A percentile compares a stretch with the other conserved stretches of the same genome.
Evolutionary conservation across 2,329 filamentous ascomycete species (phyloP).

Genomic region (Diaporthe ampelina): DNA sequence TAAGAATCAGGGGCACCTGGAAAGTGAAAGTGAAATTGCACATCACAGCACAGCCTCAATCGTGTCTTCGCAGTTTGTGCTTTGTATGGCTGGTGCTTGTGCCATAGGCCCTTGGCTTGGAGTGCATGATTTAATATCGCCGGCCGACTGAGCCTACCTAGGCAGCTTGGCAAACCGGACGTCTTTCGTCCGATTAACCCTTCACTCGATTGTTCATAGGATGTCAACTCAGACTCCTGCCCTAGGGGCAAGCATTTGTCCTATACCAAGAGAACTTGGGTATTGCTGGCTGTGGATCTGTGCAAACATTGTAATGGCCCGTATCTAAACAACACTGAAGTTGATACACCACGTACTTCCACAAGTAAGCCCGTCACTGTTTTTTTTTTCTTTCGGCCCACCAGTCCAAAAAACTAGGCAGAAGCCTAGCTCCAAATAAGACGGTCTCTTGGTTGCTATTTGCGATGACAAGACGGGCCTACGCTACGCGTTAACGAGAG

Average conservation of each 20-base stretch:
- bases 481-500: neutral
- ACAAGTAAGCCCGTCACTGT: neutral
- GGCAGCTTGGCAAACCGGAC: neutral
- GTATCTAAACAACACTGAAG: too few relatives aligned
- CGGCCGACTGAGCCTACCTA: slow-evolving; percentile 5
- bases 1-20: neutral
- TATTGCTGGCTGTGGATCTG: neutral
- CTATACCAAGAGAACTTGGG: too few relatives aligned
- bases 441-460: neutral
- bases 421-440: neutral
- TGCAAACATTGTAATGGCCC: neutral
- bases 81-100: neutral
- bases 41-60: slow-evolving; percentile 7
- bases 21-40: neutral
- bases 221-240: neutral
- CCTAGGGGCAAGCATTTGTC: neutral
- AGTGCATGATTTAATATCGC: slow-evolving; percentile 19
- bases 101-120: neutral
- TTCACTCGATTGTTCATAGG: neutral
- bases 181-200: too few relatives aligned
- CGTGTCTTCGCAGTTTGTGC: neutral
- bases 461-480: neutral
- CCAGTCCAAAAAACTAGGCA: neutral
- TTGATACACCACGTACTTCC: neutral
- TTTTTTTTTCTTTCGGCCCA: neutral